A percentile compares a stretch with the other conserved stretches of the same genome.
Conservation (phyloP, 805 yeast genomes). For the Barnettozyma wickerhamii region DNA sequence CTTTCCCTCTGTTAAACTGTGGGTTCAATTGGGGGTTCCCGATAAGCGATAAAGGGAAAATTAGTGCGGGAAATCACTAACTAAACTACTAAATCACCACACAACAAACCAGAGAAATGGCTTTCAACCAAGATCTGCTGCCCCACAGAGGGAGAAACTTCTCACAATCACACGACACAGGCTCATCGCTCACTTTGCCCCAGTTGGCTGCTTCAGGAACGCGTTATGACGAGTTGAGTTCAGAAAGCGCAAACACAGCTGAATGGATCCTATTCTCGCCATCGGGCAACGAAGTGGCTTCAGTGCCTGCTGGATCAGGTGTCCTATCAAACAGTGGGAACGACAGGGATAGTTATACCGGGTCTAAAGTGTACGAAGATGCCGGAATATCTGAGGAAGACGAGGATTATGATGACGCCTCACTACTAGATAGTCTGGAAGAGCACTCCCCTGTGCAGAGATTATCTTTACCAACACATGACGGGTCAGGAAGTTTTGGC, state of each 20-base stretch:
- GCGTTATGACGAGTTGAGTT: conserved; percentile 20
- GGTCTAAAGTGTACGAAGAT: background rate
- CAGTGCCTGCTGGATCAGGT: conserved; percentile 6
- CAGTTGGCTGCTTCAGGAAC: background rate
- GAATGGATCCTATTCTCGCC: conserved; percentile 27
- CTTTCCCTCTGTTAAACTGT: no score
- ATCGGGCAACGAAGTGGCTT: conserved; percentile 8
- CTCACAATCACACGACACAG: background rate
- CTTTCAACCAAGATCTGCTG: conserved; percentile 11
- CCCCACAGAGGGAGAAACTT: conserved; percentile 3
- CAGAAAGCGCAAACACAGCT: conserved; percentile 20
- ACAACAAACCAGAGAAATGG: conserved; percentile 5
- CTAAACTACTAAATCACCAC: no score
- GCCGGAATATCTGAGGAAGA: conserved; percentile 15
- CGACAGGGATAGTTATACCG: conserved; percentile 1
- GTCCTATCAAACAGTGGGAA: conserved; percentile 17
- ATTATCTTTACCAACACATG: conserved; percentile 17
- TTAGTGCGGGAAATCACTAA: no score
- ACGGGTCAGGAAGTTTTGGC: conserved; percentile 16
- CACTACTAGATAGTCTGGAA: conserved; percentile 24
- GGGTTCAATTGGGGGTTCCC: no score
- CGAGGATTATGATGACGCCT: conserved; percentile 24
- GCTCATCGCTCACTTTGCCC: background rate
- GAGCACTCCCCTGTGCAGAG: conserved; percentile 8
- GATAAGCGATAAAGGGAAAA: no score